phyloP scores from a whole-genome alignment of 2,329 filamentous ascomycete species.

The Botrytis elliptica region DNA sequence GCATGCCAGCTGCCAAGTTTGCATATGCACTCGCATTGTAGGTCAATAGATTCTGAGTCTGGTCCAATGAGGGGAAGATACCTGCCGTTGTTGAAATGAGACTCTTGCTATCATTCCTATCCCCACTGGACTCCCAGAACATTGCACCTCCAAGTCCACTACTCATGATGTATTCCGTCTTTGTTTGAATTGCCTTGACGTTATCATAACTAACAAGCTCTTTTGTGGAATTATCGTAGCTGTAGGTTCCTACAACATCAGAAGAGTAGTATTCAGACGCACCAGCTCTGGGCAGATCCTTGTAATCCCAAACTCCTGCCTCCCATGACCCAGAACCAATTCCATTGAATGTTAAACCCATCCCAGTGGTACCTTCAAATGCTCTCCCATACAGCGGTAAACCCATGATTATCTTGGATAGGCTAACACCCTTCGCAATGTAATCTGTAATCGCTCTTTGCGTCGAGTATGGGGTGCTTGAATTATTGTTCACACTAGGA shows the following conservation, averaged over 20 bases:
- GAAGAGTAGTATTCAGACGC: conserved; percentile 58
- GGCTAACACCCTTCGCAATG: conserved; percentile 57
- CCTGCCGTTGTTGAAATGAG: conserved; percentile 54
- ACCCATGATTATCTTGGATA: conserved; percentile 69
- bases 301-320: conserved; percentile 76
- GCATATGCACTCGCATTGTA: conserved; percentile 56
- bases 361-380: conserved; percentile 64
- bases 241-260: conserved; percentile 63
- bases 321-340: conserved; percentile 71
- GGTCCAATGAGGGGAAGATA: conserved; percentile 46
- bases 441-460: conserved; percentile 66
- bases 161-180: conserved; percentile 63
- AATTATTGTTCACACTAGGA: conserved; percentile 51
- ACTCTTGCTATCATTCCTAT: conserved; percentile 58
- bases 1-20: conserved; percentile 49
- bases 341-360: conserved; percentile 62
- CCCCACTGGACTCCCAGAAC: conserved; percentile 81
- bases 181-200: conserved; percentile 56
- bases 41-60: conserved; percentile 49
- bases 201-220: conserved; percentile 74
- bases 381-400: conserved; percentile 79
- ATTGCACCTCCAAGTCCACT: conserved; percentile 70
- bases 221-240: conserved; percentile 59
- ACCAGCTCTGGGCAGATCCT: conserved; percentile 64
- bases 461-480: conserved; percentile 68